Evolutionary conservation across 2,329 filamentous ascomycete genomes (phyloP).

Genomic region (Colletotrichum echinochloae): DNA sequence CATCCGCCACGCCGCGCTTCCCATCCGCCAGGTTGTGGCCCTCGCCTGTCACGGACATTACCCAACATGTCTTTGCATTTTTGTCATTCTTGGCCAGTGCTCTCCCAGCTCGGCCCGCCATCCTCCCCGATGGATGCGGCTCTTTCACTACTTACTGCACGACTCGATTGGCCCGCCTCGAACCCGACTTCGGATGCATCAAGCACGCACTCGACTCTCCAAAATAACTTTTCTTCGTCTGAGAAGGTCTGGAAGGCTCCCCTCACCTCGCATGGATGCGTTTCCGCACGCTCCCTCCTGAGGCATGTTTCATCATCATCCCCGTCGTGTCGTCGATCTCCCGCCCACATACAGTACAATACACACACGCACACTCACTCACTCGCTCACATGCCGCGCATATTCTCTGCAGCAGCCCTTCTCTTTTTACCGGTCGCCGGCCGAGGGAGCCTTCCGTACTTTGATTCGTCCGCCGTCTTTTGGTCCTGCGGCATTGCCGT

Average conservation of each 20-base stretch:
- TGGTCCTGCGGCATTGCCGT: constrained; percentile 6
- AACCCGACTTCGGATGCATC: neutral
- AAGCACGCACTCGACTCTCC: neutral
- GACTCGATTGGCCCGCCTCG: neutral
- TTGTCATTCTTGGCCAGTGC: neutral
- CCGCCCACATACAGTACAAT: constrained; percentile 9
- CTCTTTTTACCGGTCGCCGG: neutral
- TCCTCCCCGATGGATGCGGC: neutral
- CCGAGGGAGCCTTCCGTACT: neutral
- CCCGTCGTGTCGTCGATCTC: constrained; percentile 37
- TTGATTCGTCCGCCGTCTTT: constrained; percentile 17
- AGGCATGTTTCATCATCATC: constrained; percentile 38
- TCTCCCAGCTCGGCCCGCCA: neutral
- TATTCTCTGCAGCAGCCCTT: neutral
- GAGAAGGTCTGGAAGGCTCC: constrained; percentile 9
- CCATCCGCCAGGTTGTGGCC: no score
- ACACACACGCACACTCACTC: no score
- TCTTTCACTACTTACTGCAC: neutral
- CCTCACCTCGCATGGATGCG: constrained; percentile 36
- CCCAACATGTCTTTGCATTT: neutral
- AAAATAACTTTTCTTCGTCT: constrained; percentile 29
- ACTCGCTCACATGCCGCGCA: no score
- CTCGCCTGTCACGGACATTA: neutral
- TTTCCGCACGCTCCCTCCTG: constrained; percentile 33
- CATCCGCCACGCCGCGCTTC: no score